Conservation (phyloP, 768 basidiomycete species). For the Mycena olivaceomarginata region DNA sequence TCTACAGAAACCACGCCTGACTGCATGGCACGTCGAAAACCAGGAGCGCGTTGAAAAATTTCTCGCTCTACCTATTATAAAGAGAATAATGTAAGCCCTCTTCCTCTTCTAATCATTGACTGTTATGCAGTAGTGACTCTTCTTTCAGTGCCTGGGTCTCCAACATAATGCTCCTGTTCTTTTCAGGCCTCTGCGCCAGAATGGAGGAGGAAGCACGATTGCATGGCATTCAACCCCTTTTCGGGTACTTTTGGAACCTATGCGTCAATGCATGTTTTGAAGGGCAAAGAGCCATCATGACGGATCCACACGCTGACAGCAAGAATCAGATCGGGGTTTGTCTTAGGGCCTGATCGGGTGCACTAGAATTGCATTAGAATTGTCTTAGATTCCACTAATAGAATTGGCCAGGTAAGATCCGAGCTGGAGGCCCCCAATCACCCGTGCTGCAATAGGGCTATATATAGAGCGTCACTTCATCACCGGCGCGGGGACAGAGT, state of each 20-base stretch:
- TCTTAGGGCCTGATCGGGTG: too few relatives aligned
- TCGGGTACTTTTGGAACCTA: constrained; percentile 1
- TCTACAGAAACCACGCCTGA: not conserved
- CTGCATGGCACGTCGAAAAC: not conserved
- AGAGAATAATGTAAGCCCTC: not conserved
- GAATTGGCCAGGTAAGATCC: too few relatives aligned
- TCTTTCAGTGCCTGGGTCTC: not conserved
- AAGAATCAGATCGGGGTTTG: constrained; percentile 7
- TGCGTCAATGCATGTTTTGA: not conserved
- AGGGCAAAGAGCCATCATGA: not conserved
- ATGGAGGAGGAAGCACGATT: not conserved
- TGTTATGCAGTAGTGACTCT: not conserved
- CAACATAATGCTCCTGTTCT: not conserved
- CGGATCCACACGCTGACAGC: not conserved
- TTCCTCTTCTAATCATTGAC: not conserved
- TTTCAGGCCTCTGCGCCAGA: not conserved
- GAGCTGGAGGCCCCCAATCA: too few relatives aligned
- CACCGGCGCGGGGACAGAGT: too few relatives aligned
- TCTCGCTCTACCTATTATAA: not conserved
- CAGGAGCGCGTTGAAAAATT: not conserved
- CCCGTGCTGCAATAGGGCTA: too few relatives aligned
- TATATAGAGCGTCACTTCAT: too few relatives aligned
- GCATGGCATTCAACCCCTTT: not conserved
- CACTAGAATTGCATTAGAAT: too few relatives aligned
- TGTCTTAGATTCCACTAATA: too few relatives aligned